Conservation (phyloP, 78 protist species). For the Diacronema lutheri region DNA sequence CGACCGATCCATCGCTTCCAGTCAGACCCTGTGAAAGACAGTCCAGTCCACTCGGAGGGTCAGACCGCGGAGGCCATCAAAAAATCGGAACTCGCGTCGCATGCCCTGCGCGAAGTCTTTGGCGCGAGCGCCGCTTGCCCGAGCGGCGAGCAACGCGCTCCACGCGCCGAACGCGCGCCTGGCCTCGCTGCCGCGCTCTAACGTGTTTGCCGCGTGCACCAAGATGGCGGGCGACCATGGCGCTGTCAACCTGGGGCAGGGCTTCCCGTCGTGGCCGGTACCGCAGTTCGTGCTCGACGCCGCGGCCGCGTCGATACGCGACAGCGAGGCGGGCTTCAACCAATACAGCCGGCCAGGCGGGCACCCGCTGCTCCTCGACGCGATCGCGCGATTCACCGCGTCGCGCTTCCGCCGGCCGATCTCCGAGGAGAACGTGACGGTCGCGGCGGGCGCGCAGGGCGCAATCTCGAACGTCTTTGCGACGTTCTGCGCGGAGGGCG, state of each 20-base stretch:
- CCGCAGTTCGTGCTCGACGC: conserved; percentile 30
- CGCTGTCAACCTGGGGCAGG: conserved; percentile 26
- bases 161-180: no score
- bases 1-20: no score
- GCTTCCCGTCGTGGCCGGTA: conserved; percentile 36
- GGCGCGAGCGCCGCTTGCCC: no score
- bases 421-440: neutral
- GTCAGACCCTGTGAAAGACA: no score
- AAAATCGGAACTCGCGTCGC: no score
- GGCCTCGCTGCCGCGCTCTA: no score
- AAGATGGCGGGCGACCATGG: neutral
- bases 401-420: conserved; percentile 1
- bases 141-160: no score
- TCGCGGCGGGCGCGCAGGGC: conserved; percentile 3
- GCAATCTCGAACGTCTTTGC: no score
- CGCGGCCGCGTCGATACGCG: neutral
- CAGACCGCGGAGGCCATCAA: no score
- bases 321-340: neutral
- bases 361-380: conserved; percentile 1
- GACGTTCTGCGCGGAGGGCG: conserved; percentile 5
- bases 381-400: conserved; percentile 9
- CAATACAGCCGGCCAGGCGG: conserved; percentile 15
- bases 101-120: no score
- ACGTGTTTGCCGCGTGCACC: no score
- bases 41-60: no score